phyloP scores from a whole-genome alignment of 176 grass and related monocot species.

The Stipa capillata region DNA sequence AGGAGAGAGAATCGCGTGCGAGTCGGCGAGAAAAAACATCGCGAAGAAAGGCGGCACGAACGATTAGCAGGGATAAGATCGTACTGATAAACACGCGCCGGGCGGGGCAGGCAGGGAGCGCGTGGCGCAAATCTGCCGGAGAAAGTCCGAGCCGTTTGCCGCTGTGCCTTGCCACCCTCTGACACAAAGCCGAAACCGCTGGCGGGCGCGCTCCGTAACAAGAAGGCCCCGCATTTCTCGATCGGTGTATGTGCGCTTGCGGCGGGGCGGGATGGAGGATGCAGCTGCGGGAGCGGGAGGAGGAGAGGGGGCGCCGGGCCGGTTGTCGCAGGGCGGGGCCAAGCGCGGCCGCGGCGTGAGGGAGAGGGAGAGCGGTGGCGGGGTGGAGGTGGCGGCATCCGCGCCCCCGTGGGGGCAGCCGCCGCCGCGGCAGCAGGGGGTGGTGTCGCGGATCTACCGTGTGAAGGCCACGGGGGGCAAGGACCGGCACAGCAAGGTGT shows the following conservation, averaged over 20 bases:
- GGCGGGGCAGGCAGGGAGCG: neutral
- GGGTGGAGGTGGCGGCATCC: neutral
- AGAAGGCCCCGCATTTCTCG: neutral
- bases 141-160: neutral
- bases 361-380: too few relatives aligned
- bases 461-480: slow-evolving; percentile 42
- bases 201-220: too few relatives aligned
- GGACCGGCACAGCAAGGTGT: slow-evolving; percentile 93
- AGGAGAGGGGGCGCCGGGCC: neutral
- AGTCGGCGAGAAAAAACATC: neutral
- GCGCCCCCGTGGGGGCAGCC: slow-evolving; percentile 23
- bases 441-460: slow-evolving; percentile 70
- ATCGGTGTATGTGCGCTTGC: slow-evolving; percentile 23
- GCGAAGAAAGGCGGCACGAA: neutral
- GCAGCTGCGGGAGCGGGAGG: slow-evolving; percentile 20
- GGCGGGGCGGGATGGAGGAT: neutral
- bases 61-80: slow-evolving; percentile 3
- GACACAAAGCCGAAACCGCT: neutral
- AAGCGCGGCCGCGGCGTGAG: slow-evolving; percentile 39
- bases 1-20: neutral
- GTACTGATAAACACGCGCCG: neutral
- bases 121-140: slow-evolving; percentile 7
- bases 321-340: neutral
- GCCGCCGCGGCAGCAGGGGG: slow-evolving; percentile 2
- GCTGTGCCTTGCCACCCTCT: neutral